A percentile compares a stretch with the other conserved stretches of the same genome.
phyloP scores from a whole-genome alignment of 257 asterid species.

The Ajuga chamaepitys region DNA sequence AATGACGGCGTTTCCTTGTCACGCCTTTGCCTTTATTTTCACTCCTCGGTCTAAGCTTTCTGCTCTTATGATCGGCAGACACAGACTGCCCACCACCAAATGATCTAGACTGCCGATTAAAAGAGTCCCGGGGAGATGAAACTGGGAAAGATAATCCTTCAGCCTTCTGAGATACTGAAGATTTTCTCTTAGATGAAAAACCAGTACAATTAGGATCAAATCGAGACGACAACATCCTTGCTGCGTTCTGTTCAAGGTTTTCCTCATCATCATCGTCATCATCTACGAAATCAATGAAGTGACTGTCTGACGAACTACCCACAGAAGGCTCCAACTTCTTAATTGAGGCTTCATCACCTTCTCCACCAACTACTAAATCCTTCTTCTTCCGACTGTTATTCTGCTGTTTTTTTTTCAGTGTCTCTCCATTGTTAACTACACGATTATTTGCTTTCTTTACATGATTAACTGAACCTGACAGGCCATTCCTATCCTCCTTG shows the following conservation, averaged over 20 bases:
- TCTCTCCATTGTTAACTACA: conserved; percentile 31
- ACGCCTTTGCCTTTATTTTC: conserved; percentile 45
- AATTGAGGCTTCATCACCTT: conserved; percentile 24
- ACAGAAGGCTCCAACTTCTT: conserved; percentile 44
- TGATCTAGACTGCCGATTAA: conserved; percentile 36
- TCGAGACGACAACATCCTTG: conserved; percentile 97
- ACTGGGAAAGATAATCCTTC: conserved; percentile 39
- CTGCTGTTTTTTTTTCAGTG: conserved; percentile 31
- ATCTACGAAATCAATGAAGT: conserved; percentile 38
- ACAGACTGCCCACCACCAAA: conserved; percentile 38
- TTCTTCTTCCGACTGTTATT: conserved; percentile 46
- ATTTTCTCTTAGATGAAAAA: conserved; percentile 46
- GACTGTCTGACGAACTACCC: conserved; percentile 37
- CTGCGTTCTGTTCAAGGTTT: conserved; percentile 93
- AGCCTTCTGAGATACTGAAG: conserved; percentile 36
- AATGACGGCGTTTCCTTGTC: conserved; percentile 87
- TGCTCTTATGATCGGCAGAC: conserved; percentile 47
- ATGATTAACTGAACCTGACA: conserved; percentile 25
- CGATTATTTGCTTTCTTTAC: conserved; percentile 27
- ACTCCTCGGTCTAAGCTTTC: conserved; percentile 75
- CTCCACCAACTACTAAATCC: conserved; percentile 27
- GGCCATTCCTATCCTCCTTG: conserved; percentile 26
- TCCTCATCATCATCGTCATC: conserved; percentile 94
- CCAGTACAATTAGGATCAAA: conserved; percentile 97
- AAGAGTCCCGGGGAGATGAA: conserved; percentile 43